Evolutionary conservation across 2,329 filamentous ascomycete genomes (phyloP), one percentile per base, ranked within the genome.

Genomic region (Trichoderma gracile): DNA sequence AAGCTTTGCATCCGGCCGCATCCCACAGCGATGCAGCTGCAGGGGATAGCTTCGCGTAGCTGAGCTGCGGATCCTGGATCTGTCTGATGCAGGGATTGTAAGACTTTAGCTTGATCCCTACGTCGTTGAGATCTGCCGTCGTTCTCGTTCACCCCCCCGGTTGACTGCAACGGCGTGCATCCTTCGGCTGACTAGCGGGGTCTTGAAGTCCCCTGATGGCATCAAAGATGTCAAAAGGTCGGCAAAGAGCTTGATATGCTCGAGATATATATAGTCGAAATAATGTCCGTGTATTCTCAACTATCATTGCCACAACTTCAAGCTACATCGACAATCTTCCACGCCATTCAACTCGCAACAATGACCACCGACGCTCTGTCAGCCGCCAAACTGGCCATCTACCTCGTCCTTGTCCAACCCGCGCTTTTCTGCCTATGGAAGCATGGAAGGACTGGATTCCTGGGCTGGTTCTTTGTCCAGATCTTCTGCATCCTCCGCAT

Each of bases 401-500:
- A 60, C 46, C 33, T 60, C 19, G 19, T 60, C n/a, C 47, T 60
- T 7, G 4, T 52, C 12, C 57, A 60, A 10, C 46, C 57, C 3
- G 57, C 57, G 0, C 46, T 60, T 9, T 60, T 43, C 23, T 60
- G 57, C 8, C 23, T 60, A 0, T 60, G 57, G 57, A 60, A 52
- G 0, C 57, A 60, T 10, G 57, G 57, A 8, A 52, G 27, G 14
- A 60, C 57, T 2, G 57, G 47, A 21, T 60, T 60, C 1, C 3
- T 52, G 0, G 57, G 57, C 23, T 60, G 57, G 57, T 19, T 60
- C 2, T 60, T 52, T n/a, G 25, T 61, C 12, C 47, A 61, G 5
- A n/a, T 40, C 1, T 61, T 61, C 57, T 61, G 47, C 10, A 17
- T 61, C 17, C 57, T 61, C 10, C 57, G 57, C 57, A 45, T 61